Base-by-base conservation (phyloP, 2,329 filamentous ascomycete species). In the Thermothelomyces thermophilus region DNA sequence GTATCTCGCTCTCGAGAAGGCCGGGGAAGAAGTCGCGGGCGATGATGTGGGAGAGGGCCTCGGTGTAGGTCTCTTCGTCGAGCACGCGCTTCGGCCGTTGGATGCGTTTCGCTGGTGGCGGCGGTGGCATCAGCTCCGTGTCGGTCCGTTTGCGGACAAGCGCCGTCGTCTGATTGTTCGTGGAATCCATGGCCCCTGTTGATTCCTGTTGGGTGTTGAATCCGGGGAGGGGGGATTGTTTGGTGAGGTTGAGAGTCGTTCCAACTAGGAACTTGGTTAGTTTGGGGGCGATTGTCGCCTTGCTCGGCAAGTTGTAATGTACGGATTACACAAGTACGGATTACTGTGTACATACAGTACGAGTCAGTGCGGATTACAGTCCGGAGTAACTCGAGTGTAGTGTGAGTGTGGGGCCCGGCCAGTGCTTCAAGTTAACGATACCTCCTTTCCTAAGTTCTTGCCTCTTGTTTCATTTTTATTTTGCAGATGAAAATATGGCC, bases 1-100 rank as follows among this genome's bases (percentile, higher is more conserved):
- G 90, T 0, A 84, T 85, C 60, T 95, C 83, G 13, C 83, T 84
- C 65, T 97, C 90, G 4, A 90, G 72, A 0, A 98, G 75, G 0
- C 91, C 93, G 0, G 93, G 93, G 62, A 97, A 98, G 73, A 95
- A 98, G 73, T 98, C 93, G 57, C 93, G 83, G 9, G 89, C 88
- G 56, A 98, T 95, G 64, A 98, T 97, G 59, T 93, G 85, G 0
- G 90, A 95, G 24, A 98, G 75, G 1, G 87, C 86, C 51, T 90
- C 83, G 2, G 89, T 93, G 68, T 98, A 98, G 46, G 86, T 83
- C 59, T 98, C 91, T 74, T 98, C 93, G 66, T 95, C 89, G 24
- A 98, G 79, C 24, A 96, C 83, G 55, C 85, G 86, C 55, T 84
- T 83, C 0, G 93, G 93, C 46, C 93, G 80, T 69, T 96, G 96